Evolutionary conservation across 2,329 filamentous ascomycete genomes (phyloP), one percentile per base, ranked within the genome.

Genomic region (Neonectria neomacrospora): DNA sequence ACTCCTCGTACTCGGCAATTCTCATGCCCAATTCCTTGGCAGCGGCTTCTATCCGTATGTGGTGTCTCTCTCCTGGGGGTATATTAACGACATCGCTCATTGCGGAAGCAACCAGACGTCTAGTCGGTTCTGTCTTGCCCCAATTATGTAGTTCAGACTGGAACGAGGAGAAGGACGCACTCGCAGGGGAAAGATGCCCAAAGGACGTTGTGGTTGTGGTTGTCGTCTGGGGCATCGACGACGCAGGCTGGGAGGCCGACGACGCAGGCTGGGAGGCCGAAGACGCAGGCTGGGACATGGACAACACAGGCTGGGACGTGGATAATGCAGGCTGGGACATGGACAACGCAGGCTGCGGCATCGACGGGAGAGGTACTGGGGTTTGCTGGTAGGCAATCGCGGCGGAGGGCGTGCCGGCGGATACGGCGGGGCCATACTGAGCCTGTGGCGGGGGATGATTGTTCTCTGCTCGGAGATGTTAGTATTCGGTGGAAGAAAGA

Each of bases 11-110:
- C 65, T 85, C 81, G 20, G 80, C 78, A 47, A 87, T 81, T 28
- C 83, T 81, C 69, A 85, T 78, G 7, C 83, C 85, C 32, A 88
- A 79, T 74, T 87, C 83, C 72, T 83, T 81, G 12, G 86, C 85
- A 3, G 83, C 80, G 45, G 82, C 78, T 67, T 88, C 84, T 56
- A 88, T 82, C 67, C 84, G 80, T 54, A 85, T 80, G 63, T 86
- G 77, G 54, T 81, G 77, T 5, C 85, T 79, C 1, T 80, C 78
- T 54, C 79, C 78, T 66, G 76, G 79, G 66, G 83, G 80, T 30
- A 82, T 79, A 16, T 70, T 68, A 28, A 81, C 79, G 22, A 82
- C 80, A 54, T 85, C 80, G 12, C 75, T 75, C 75, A 87, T 79
- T 3, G 82, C 81, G 61, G 80, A 78, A n/a, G 58, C 63, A 26